phyloP scores from a whole-genome alignment of 371 early-diverging fungal species.

The Smittium mucronatum region DNA sequence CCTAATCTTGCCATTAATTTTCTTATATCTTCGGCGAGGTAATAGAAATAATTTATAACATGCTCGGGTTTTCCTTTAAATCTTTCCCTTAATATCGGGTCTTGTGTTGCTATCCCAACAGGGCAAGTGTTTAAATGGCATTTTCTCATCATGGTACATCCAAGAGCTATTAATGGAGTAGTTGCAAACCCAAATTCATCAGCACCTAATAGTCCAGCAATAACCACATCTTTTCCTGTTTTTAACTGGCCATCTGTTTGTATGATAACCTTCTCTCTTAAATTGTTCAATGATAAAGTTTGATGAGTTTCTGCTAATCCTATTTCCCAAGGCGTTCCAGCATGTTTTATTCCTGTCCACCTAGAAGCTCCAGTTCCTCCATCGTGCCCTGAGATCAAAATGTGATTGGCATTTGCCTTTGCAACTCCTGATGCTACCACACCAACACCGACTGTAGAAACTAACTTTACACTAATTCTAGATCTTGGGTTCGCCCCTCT shows the following conservation, averaged over 20 bases:
- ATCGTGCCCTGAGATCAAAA: conserved; percentile 89
- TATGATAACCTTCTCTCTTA: conserved; percentile 85
- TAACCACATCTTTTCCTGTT: conserved; percentile 89
- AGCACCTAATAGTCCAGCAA: conserved; percentile 91
- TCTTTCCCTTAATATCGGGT: conserved; percentile 81
- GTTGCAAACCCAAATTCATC: conserved; percentile 98
- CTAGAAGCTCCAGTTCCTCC: conserved; percentile 96
- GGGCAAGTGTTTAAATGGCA: conserved; percentile 91
- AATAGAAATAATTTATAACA: conserved; percentile 94
- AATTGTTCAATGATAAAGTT: conserved; percentile 85
- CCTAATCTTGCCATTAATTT: conserved; percentile 86
- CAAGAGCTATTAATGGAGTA: conserved; percentile 91
- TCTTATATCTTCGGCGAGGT: conserved; percentile 87
- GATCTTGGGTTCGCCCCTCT: conserved; percentile 84
- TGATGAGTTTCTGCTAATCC: conserved; percentile 95
- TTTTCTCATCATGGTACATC: conserved; percentile 92
- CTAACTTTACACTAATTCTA: conserved; percentile 89
- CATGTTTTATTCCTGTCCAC: conserved; percentile 96
- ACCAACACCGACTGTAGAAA: conserved; percentile 92
- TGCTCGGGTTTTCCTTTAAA: conserved; percentile 89
- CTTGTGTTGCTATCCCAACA: conserved; percentile 95
- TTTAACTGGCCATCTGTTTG: conserved; percentile 96
- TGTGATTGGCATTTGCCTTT: conserved; percentile 93
- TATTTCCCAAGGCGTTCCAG: conserved; percentile 95
- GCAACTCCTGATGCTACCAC: conserved; percentile 93